Evolutionary conservation across 352 stramenopile species (phyloP), one percentile per base, ranked within the genome.

Genomic region (Saprolegnia diclina): DNA sequence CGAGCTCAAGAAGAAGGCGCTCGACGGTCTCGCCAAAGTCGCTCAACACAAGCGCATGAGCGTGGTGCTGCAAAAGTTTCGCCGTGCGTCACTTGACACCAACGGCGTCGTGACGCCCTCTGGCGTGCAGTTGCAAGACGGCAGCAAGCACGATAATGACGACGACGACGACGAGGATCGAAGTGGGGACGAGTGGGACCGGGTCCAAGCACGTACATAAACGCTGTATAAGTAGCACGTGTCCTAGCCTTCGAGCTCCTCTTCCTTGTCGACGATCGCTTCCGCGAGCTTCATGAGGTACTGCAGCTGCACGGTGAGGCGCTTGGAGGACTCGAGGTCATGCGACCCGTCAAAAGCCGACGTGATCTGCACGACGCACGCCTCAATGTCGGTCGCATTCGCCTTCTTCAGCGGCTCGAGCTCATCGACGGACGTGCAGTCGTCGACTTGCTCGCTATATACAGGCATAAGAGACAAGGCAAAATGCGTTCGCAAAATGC

Each of bases 251-350:
- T 93, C 82, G 48, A 92, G 73, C 70, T 88, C 76, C 57, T 94
- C 87, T 73, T 94, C 83, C 52, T 76, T 82, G 32, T 74, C 71
- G 42, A 92, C 81, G 38, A 92, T 88, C 67, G 91, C 87, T 74
- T 92, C 83, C 55, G 79, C 82, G 64, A 85, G 91, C 73, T 92
- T 94, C 65, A 91, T 78, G 81, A 94, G 87, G 71, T 94, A 94
- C 72, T 94, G 84, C 38, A 94, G 74, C 72, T 92, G 80, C 24
- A 94, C 77, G 0, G 85, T 84, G 59, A 82, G 81, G 50, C 80
- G 74, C 66, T 87, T 83, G 9, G 87, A 92, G 1, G 83, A 79
- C 14, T 91, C 82, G 16, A 94, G 78, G 70, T 94, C 83, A 44
- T 90, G 74, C 26, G 87, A 74, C 42, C 76, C 64, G 72, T 94